Evolutionary conservation across 495 filamentous ascomycete species (phyloP), one percentile per base, ranked within the genome.

Genomic region (Glarea lozoyensis): DNA sequence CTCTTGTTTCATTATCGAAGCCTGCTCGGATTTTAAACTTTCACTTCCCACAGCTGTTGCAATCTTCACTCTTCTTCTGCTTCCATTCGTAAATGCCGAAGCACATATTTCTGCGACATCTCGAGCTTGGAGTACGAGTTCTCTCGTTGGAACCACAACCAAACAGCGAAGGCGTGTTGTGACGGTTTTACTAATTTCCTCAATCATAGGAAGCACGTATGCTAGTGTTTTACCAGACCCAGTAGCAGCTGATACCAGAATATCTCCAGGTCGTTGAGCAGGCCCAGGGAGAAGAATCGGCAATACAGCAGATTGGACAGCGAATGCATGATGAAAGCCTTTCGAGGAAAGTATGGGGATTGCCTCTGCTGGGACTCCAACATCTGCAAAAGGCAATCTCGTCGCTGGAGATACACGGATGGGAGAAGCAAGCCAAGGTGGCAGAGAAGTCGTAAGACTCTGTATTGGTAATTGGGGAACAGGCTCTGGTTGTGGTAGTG

Each of bases 161-260:
- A 96, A 57, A 2, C 76, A 89, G 34, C 84, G 70, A 1, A 96
- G 64, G 38, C 69, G 75, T 0, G 78, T 82, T 3, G 75, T 59
- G 16, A 67, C 63, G 24, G 68, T 66, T 2, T 70, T 61, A 38
- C 77, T 74, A 30, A 97, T 60, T n/a, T 76, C 72, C 29, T 86
- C 76, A 12, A 94, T 64, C 50, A 96, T 74, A 0, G 90, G 90
- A n/a, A 96, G 66, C 1, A 88, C 70, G 48, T 97, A 97, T 4
- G 90, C 81, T 2, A 97, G 63, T 0, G 90, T 97, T 57, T 97
- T 97, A 35, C 90, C 90, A 0, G 90, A 96, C 3, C 90, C 90
- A 1, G 90, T 97, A 2, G 86, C 77, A 1, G 90, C 90, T 16
- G 87, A 88, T 12, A 97, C 75, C 39, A 92, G 83, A 5, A 97